phyloP scores from a whole-genome alignment of 225 moss, liverwort and hornwort species.

The Physcomitrium patens region DNA sequence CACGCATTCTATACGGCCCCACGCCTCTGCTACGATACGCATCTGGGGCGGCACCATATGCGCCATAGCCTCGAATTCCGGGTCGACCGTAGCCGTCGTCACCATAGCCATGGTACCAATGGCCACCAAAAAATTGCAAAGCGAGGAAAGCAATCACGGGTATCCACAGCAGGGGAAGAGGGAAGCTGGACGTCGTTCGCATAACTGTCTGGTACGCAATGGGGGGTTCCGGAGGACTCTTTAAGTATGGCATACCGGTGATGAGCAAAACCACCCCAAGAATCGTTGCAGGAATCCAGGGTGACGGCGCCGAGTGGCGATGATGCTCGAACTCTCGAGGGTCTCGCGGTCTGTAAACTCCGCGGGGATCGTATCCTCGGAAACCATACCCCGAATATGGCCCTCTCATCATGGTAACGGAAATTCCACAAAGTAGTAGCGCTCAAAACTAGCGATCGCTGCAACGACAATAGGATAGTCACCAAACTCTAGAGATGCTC shows the following conservation, averaged over 20 bases:
- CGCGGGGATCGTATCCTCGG: conserved; percentile 46
- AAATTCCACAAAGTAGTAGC: not conserved
- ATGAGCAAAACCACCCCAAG: conserved; percentile 54
- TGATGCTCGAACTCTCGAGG: conserved; percentile 32
- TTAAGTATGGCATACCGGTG: conserved; percentile 54
- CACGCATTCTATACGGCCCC: conserved; percentile 7
- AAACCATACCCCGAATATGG: conserved; percentile 36
- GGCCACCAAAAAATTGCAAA: conserved; percentile 55
- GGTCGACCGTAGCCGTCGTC: conserved; percentile 39
- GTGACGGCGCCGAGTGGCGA: conserved; percentile 43
- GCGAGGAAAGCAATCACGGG: conserved; percentile 49
- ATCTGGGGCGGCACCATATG: conserved; percentile 43
- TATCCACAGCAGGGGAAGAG: conserved; percentile 59
- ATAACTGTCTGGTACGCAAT: conserved; percentile 44
- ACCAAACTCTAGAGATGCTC: not conserved
- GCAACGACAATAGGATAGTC: too few species aligned
- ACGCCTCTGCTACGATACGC: conserved; percentile 33
- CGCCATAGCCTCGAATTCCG: conserved; percentile 31
- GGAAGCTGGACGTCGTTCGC: conserved; percentile 40
- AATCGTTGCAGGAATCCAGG: conserved; percentile 62
- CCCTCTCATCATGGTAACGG: conserved; percentile 30
- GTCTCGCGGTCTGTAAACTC: conserved; percentile 34
- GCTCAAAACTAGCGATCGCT: not conserved
- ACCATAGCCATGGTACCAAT: conserved; percentile 27
- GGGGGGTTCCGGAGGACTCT: conserved; percentile 42